Evolutionary conservation across 1,284 basidiomycete species (phyloP), one percentile per base, ranked within the genome.

Genomic region (Schizophyllum amplum): DNA sequence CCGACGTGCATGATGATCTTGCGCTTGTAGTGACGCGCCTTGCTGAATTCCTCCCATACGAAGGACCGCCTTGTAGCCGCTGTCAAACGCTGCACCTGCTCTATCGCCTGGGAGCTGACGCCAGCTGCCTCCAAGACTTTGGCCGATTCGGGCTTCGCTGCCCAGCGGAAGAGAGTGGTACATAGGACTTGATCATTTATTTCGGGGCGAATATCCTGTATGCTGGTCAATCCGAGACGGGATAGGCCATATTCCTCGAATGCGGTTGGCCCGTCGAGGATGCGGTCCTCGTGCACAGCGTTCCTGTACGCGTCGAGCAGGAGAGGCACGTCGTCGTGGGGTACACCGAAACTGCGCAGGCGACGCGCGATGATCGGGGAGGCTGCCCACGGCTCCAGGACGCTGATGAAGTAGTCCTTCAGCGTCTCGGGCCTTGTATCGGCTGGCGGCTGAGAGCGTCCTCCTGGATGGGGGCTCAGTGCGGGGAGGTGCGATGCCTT

Each of bases 1-100:
- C 96, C 96, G 58, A 99, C 93, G 68, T 99, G 96, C 74, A 99
- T 86, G 69, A 96, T 90, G 62, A 98, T 77, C 65, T 87, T 88
- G 20, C 96, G 82, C 6, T 78, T 81, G 57, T 86, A 63, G 4
- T 55, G 57, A 17, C 83, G 77, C 0, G 83, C 75, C 0, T 47
- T 1, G 0, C 68, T 61, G 63, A 67, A 82, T 9, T 42, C 33
- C 17, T 42, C 33, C 33, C 33, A 42, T 9, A 42, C 17, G 33
- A 42, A 42, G 33, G 33, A 17, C 13, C 33, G 33, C 17, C 33
- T 3, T 3, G 33, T 42, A 42, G 33, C 33, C 33, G 33, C 33
- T 9, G 33, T 42, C 13, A 42, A 17, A 17, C 33, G 33, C 33
- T 9, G 33, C 13, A 42, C 33, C 33, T 42, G 33, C 7, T 3